phyloP scores from a whole-genome alignment of 495 filamentous ascomycete genomes.

The Rhypophila decipiens region DNA sequence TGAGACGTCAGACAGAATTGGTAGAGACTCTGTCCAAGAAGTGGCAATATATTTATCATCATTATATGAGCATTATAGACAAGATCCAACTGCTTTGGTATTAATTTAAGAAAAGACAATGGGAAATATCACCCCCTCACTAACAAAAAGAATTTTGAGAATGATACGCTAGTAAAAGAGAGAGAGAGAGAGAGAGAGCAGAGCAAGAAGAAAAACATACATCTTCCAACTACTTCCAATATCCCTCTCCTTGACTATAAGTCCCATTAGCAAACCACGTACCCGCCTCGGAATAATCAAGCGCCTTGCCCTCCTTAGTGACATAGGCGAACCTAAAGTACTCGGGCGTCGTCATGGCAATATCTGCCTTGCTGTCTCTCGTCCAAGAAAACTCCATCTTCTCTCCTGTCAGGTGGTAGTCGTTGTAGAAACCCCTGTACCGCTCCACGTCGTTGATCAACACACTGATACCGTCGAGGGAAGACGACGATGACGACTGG shows the following conservation, averaged over 20 bases:
- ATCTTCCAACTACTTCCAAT: no score
- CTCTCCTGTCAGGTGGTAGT: conserved; percentile 6
- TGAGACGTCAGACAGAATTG: no score
- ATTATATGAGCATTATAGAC: no score
- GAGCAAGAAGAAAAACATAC: no score
- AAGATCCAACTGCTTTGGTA: no score
- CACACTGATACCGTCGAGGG: conserved; percentile 18
- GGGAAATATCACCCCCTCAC: no score
- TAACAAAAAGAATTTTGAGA: no score
- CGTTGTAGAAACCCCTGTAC: conserved; percentile 15
- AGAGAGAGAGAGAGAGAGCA: no score
- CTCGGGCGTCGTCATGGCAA: conserved; percentile 7
- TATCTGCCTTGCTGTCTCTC: conserved; percentile 4
- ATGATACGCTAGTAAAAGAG: no score
- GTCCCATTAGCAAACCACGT: conserved; percentile 24
- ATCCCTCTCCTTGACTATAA: conserved; percentile 18
- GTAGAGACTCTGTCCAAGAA: no score
- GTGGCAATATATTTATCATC: no score
- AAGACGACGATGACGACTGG: background rate
- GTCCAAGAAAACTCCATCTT: conserved; percentile 17
- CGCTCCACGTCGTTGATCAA: conserved; percentile 26
- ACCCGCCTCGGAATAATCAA: conserved; percentile 18
- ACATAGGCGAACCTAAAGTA: conserved; percentile 22
- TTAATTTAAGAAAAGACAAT: no score
- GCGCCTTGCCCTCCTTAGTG: background rate